phyloP scores from a whole-genome alignment of 192 early-diverging fungal genomes.

The Mycoemilia scoparia region DNA sequence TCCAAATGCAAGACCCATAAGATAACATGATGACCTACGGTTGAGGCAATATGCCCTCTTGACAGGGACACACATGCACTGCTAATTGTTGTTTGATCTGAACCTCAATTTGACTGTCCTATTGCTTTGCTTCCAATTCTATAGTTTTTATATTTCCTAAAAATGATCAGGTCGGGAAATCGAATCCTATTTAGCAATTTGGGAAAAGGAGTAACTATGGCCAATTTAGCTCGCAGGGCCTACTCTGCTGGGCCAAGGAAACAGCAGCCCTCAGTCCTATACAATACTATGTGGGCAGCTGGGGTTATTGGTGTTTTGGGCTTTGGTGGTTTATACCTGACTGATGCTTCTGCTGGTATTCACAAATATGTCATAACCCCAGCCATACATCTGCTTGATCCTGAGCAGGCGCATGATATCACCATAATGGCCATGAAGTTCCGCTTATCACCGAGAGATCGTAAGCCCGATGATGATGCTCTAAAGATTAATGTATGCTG shows the following conservation, averaged over 20 bases:
- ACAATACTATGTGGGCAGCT: conserved; percentile 17
- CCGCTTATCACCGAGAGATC: conserved; percentile 45
- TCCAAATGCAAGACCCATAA: too few relatives aligned
- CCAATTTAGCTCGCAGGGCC: too few relatives aligned
- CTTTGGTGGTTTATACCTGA: conserved; percentile 35
- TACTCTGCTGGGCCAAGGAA: conserved; percentile 14
- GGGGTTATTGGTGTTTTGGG: conserved; percentile 11
- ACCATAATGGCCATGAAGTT: conserved; percentile 38
- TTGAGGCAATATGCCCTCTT: too few relatives aligned
- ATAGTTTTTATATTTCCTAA: too few relatives aligned
- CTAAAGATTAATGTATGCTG: conserved; percentile 37
- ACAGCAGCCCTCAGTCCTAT: conserved; percentile 9
- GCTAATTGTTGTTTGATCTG: too few relatives aligned
- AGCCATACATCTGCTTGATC: conserved; percentile 45
- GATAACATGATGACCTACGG: too few relatives aligned
- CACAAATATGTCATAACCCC: conserved; percentile 50
- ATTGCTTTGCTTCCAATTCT: too few relatives aligned
- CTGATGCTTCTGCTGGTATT: conserved; percentile 54
- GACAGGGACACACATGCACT: too few relatives aligned
- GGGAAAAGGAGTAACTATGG: too few relatives aligned
- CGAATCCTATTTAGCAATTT: too few relatives aligned
- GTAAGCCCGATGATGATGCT: conserved; percentile 28
- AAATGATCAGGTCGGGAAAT: too few relatives aligned
- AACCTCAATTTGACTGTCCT: too few relatives aligned
- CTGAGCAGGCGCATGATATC: conserved; percentile 57